Conservation (phyloP, 192 early-diverging fungal genomes). For the Umbelopsis sp. region DNA sequence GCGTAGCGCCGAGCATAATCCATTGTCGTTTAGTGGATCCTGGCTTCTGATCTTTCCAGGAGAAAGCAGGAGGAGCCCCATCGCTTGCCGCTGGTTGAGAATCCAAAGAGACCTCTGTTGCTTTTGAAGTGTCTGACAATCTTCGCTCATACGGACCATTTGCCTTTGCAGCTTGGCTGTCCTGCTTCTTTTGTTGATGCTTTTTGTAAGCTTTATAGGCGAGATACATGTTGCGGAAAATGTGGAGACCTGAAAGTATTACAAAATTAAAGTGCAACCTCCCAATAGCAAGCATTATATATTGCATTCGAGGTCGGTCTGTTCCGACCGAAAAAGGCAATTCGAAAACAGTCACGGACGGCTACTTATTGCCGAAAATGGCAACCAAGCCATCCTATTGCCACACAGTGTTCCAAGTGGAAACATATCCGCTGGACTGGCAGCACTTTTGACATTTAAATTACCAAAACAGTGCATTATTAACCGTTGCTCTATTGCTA, state of each 20-base stretch:
- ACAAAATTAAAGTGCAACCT: too few relatives aligned
- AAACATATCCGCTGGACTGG: too few relatives aligned
- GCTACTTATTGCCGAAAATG: background rate
- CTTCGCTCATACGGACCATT: background rate
- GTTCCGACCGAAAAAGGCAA: too few relatives aligned
- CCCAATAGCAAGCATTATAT: too few relatives aligned
- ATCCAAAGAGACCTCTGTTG: background rate
- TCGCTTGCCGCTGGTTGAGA: too few relatives aligned
- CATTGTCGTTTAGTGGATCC: background rate
- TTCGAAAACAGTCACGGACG: background rate
- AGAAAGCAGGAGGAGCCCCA: too few relatives aligned
- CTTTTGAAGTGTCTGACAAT: background rate
- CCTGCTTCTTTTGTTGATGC: background rate
- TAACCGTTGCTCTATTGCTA: too few relatives aligned
- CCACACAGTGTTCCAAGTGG: background rate
- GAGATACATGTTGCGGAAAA: background rate
- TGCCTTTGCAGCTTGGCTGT: background rate
- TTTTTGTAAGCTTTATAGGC: slow-evolving; percentile 1
- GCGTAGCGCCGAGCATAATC: background rate
- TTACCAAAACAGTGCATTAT: too few relatives aligned
- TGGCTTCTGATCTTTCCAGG: background rate
- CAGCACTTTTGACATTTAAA: too few relatives aligned
- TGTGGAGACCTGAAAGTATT: background rate
- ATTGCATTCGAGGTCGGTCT: too few relatives aligned
- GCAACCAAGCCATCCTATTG: background rate